Evolutionary conservation across 805 yeast species (phyloP).

Genomic region (Ogataea siamensis): DNA sequence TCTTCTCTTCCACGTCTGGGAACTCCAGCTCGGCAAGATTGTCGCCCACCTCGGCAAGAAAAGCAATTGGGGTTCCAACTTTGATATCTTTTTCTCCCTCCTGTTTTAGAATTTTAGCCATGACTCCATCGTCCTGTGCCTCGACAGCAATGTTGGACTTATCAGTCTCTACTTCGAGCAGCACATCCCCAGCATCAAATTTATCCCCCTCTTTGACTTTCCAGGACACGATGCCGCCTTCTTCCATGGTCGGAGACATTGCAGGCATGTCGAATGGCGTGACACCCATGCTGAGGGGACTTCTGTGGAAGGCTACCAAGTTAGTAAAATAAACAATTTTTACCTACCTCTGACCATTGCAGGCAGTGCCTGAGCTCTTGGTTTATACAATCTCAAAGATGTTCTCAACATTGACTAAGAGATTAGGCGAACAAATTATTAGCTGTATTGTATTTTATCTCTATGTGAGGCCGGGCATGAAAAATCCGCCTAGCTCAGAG

Average conservation of each 20-base stretch:
- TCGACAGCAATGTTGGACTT: slow-evolving; percentile 82
- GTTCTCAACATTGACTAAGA: slow-evolving; percentile 18
- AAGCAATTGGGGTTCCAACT: slow-evolving; percentile 90
- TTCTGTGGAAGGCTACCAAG: slow-evolving; percentile 32
- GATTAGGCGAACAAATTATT: slow-evolving; percentile 1
- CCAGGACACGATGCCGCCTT: slow-evolving; percentile 92
- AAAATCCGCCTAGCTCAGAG: slow-evolving; percentile 9
- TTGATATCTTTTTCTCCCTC: slow-evolving; percentile 79
- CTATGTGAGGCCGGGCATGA: slow-evolving; percentile 10
- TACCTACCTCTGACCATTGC: slow-evolving; percentile 16
- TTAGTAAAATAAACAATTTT: not conserved
- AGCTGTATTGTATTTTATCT: not conserved
- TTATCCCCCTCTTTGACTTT: slow-evolving; percentile 73
- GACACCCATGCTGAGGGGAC: slow-evolving; percentile 35
- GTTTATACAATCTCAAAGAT: slow-evolving; percentile 11
- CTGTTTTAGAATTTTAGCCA: slow-evolving; percentile 69
- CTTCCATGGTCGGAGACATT: slow-evolving; percentile 98
- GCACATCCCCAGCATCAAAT: slow-evolving; percentile 78
- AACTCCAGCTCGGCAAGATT: slow-evolving; percentile 62
- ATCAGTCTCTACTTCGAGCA: slow-evolving; percentile 82
- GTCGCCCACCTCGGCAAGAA: slow-evolving; percentile 83
- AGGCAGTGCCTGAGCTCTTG: slow-evolving; percentile 8
- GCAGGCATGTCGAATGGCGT: slow-evolving; percentile 87
- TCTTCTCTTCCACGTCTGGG: slow-evolving; percentile 45
- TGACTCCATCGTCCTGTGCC: slow-evolving; percentile 86